Evolutionary conservation across 2,329 filamentous ascomycete species (phyloP).

Genomic region (Pestalotiopsis sp.): DNA sequence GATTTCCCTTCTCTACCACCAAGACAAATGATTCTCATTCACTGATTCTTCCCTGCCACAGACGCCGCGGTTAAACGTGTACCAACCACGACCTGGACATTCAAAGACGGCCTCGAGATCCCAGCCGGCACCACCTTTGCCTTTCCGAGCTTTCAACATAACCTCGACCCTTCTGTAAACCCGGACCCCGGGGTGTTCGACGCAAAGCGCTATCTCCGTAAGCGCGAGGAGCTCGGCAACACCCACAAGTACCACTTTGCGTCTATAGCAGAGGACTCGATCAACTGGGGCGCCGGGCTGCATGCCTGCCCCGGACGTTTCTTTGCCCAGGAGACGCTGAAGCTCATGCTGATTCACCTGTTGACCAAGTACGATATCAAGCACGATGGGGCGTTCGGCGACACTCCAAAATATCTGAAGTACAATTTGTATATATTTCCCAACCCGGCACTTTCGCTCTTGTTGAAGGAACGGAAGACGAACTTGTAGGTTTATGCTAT

Average conservation of each 20-base stretch:
- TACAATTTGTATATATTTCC: conserved; percentile 2
- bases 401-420: conserved; percentile 1
- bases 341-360: conserved; percentile 2
- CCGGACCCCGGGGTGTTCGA: conserved; percentile 13
- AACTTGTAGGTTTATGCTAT: too few species aligned
- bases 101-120: conserved; percentile 20
- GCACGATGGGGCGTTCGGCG: not conserved
- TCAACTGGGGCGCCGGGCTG: conserved; percentile 12
- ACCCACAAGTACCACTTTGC: conserved; percentile 18
- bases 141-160: conserved; percentile 9
- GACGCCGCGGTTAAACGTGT: conserved; percentile 12
- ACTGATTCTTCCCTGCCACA: not conserved
- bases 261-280: conserved; percentile 13
- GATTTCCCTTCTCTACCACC: not conserved
- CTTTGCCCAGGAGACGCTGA: conserved; percentile 1
- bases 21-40: not conserved
- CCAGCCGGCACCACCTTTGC: conserved; percentile 19
- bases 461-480: conserved; percentile 4
- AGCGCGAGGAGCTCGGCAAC: conserved; percentile 11
- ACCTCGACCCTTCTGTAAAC: conserved; percentile 22
- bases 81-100: not conserved
- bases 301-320: conserved; percentile 12
- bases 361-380: conserved; percentile 11
- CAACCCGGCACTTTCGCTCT: not conserved
- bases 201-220: conserved; percentile 4